A percentile compares a stretch with the other conserved stretches of the same genome.
These are phyloP conservation scores for Mychonastes homosphaera DNA, from an alignment of 139 green algal species.

Conservation along the genomic window DNA sequence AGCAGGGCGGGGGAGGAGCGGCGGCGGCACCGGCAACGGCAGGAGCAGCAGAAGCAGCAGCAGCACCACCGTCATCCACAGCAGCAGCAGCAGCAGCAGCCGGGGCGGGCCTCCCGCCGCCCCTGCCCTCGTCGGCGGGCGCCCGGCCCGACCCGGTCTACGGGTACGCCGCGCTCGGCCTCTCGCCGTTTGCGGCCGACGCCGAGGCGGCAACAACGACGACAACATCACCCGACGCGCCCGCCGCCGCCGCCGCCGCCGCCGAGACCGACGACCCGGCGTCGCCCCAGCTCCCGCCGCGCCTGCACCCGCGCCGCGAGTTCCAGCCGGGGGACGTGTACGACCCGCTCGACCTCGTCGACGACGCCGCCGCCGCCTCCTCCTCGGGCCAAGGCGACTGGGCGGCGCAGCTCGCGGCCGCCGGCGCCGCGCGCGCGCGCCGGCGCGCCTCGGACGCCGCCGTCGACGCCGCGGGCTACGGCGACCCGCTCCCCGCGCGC, in stretches of 20 bases:
- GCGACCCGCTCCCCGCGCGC: neutral
- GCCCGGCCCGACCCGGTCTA: neutral
- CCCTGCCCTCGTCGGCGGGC: no score
- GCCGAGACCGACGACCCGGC: constrained; percentile 6
- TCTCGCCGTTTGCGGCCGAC: no score
- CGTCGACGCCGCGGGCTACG: neutral
- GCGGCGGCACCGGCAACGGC: neutral
- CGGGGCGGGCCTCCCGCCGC: no score
- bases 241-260: constrained; percentile 4
- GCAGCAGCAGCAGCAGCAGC: neutral
- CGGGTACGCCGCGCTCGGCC: constrained; percentile 21
- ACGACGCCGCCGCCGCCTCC: neutral
- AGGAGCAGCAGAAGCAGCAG: constrained; percentile 3
- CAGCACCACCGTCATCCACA: neutral
- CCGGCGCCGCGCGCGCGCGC: no score
- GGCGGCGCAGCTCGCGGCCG: no score
- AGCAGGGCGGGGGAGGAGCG: neutral
- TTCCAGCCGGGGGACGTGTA: constrained; percentile 15
- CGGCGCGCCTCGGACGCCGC: neutral
- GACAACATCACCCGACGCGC: no score
- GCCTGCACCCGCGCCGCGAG: constrained; percentile 14
- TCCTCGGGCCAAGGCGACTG: neutral
- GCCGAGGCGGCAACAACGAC: no score
- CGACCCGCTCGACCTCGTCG: neutral
- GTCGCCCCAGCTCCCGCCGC: constrained; percentile 5